A percentile compares a stretch with the other conserved stretches of the same genome.
phyloP scores from a whole-genome alignment of 305 asterid genomes.

The Solanum hybrid region DNA sequence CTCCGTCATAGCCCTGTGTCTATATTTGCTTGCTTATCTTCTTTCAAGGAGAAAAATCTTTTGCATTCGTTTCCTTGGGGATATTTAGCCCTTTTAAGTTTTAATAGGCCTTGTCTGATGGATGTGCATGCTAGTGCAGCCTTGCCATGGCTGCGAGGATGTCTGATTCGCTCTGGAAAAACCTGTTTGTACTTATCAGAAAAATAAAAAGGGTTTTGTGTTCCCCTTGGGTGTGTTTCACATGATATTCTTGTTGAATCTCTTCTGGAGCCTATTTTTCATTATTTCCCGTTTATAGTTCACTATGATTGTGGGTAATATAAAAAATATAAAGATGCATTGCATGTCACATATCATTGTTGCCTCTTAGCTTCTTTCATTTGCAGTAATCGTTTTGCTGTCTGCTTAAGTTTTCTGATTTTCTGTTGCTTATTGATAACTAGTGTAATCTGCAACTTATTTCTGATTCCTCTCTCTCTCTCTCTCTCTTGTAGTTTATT shows the following conservation, averaged over 20 bases:
- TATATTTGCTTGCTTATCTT: neutral
- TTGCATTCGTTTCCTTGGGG: neutral
- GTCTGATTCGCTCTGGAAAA: neutral
- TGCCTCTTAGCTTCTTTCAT: neutral
- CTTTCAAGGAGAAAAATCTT: neutral
- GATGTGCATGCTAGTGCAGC: conserved; percentile 3
- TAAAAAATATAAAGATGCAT: neutral
- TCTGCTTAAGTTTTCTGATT: neutral
- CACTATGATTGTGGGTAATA: neutral
- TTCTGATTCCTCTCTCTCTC: conserved; percentile 9
- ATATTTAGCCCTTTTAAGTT: neutral
- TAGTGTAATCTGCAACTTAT: neutral
- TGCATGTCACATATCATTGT: neutral
- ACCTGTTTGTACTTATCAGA: neutral
- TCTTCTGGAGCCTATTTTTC: neutral
- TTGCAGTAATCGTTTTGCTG: neutral
- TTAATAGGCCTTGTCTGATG: neutral
- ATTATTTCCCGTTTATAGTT: neutral
- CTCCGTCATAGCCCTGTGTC: neutral
- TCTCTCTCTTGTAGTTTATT: conserved; percentile 52
- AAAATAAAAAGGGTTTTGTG: neutral
- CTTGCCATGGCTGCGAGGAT: neutral
- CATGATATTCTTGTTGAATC: neutral
- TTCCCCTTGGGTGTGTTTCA: neutral
- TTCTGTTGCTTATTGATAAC: neutral